phyloP scores from a whole-genome alignment of 257 asterid species.

The Rhazya stricta region DNA sequence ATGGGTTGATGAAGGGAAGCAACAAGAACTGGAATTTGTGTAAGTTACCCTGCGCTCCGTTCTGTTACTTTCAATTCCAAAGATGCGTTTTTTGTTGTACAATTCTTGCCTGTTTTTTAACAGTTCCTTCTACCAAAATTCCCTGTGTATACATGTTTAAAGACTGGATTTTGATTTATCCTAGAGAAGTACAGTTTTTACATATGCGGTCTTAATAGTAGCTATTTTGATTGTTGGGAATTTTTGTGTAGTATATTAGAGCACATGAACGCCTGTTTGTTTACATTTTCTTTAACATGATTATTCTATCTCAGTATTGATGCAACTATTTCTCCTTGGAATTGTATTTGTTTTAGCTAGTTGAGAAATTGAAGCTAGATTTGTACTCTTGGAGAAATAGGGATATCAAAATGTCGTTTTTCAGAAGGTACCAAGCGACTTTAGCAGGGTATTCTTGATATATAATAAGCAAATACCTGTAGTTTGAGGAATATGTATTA shows the following conservation, averaged over 20 bases:
- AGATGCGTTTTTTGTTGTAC: too few species aligned
- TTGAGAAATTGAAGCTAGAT: not conserved
- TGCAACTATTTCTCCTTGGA: not conserved
- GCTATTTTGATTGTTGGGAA: too few species aligned
- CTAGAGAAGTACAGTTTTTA: not conserved
- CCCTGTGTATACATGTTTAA: not conserved
- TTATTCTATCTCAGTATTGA: too few species aligned
- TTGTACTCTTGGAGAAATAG: not conserved
- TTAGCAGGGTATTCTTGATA: too few species aligned
- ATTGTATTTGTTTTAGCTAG: too few species aligned
- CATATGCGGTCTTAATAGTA: not conserved
- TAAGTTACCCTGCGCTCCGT: conserved; percentile 24
- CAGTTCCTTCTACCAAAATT: not conserved
- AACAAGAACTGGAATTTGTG: conserved; percentile 14
- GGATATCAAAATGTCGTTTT: too few species aligned
- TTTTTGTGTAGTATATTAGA: too few species aligned
- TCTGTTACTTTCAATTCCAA: not conserved
- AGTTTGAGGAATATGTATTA: not conserved
- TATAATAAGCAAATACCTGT: too few species aligned
- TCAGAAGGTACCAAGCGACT: too few species aligned
- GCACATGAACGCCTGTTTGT: too few species aligned
- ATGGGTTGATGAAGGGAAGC: conserved; percentile 24
- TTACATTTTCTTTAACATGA: not conserved
- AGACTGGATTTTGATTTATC: not conserved
- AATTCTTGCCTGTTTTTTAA: not conserved